Conservation (phyloP, 257 asterid species). For the Vinca minor region DNA sequence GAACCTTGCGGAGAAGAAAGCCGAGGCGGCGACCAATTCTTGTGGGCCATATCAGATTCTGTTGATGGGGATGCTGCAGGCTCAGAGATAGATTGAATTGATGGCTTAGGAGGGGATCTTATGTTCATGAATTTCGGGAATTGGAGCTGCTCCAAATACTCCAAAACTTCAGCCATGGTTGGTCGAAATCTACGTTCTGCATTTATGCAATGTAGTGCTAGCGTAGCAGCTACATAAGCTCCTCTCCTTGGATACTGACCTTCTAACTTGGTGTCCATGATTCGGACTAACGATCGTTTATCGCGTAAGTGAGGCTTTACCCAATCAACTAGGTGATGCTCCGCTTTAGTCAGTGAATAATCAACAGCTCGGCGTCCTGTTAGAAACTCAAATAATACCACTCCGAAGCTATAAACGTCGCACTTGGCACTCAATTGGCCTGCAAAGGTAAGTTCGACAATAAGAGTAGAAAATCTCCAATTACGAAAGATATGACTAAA, state of each 20-base stretch:
- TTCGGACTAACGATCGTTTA: constrained; percentile 20
- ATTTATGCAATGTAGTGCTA: constrained; percentile 31
- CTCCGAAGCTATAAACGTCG: constrained; percentile 37
- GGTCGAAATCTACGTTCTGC: constrained; percentile 26
- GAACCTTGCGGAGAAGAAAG: not conserved
- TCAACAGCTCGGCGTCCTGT: constrained; percentile 33
- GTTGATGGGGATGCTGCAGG: not conserved
- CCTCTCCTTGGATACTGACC: constrained; percentile 32
- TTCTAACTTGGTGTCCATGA: constrained; percentile 32
- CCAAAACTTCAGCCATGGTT: constrained; percentile 26
- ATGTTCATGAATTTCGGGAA: constrained; percentile 9
- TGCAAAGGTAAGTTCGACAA: constrained; percentile 9
- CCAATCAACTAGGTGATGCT: constrained; percentile 26
- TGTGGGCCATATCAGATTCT: not conserved
- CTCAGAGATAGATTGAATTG: not conserved
- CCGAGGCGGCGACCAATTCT: constrained; percentile 11
- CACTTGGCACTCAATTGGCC: constrained; percentile 31
- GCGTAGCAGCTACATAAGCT: constrained; percentile 25
- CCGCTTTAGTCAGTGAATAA: constrained; percentile 14
- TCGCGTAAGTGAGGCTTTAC: constrained; percentile 28
- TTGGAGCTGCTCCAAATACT: constrained; percentile 22
- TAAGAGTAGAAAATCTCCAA: not conserved
- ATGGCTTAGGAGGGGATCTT: not conserved
- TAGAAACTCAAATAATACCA: constrained; percentile 32
- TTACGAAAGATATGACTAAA: not conserved